phyloP scores from a whole-genome alignment of 2,329 filamentous ascomycete genomes.

The Diaporthe citriasiana region DNA sequence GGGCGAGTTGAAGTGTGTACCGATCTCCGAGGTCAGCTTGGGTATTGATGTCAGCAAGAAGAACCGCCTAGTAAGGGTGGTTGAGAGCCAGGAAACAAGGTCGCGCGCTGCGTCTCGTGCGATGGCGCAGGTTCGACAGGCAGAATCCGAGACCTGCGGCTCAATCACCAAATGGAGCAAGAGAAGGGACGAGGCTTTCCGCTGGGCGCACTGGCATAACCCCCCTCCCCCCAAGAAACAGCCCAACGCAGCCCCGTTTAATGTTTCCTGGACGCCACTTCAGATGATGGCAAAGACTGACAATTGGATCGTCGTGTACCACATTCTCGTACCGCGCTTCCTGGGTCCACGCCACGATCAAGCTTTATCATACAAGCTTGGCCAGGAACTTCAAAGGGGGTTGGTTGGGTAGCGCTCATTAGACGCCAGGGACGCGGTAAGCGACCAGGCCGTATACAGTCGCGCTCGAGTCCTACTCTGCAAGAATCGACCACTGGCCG shows the following conservation, averaged over 20 bases:
- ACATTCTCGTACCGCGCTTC: not conserved
- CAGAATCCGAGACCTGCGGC: conserved; percentile 34
- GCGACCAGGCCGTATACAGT: not conserved
- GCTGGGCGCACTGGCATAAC: conserved; percentile 28
- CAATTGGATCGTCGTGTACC: not conserved
- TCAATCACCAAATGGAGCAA: conserved; percentile 31
- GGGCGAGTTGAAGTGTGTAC: not conserved
- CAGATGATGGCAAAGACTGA: conserved; percentile 11
- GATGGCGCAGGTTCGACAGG: conserved; percentile 35
- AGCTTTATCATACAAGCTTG: conserved; percentile 31
- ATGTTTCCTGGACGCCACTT: not conserved
- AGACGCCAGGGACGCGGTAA: conserved; percentile 25
- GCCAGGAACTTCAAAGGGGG: not conserved
- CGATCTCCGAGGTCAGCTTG: not conserved
- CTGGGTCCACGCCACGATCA: conserved; percentile 11
- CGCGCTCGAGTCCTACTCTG: not conserved
- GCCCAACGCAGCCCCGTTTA: conserved; percentile 19
- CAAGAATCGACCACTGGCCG: not conserved
- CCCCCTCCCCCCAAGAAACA: not conserved
- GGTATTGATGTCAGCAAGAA: conserved; percentile 13
- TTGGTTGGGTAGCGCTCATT: conserved; percentile 2
- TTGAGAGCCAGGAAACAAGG: conserved; percentile 26
- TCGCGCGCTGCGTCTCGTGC: conserved; percentile 34
- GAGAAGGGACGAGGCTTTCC: conserved; percentile 39
- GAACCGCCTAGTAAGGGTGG: not conserved